These are phyloP conservation scores for Cyclotella distinguenda DNA, from an alignment of 108 stramenopile species.

Conservation along the genomic window DNA sequence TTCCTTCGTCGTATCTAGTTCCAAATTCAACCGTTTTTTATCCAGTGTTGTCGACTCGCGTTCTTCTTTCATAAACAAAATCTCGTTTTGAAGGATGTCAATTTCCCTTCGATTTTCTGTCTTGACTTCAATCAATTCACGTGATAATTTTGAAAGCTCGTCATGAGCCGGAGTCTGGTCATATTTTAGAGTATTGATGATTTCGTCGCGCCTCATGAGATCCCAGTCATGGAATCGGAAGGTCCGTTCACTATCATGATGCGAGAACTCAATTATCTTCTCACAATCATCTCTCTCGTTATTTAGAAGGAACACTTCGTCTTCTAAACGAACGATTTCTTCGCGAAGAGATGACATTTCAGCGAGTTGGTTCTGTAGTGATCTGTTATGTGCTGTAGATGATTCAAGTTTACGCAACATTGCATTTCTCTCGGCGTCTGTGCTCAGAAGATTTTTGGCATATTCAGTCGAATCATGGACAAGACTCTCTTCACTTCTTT, in stretches of 20 bases:
- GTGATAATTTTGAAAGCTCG: neutral
- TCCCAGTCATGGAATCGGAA: constrained; percentile 7
- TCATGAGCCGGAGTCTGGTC: neutral
- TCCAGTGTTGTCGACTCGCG: neutral
- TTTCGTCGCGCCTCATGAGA: neutral
- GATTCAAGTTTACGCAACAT: constrained; percentile 3
- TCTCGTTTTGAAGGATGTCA: neutral
- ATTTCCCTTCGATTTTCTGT: neutral
- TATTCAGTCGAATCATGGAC: constrained; percentile 11
- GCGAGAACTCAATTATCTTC: neutral
- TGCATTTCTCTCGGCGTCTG: neutral
- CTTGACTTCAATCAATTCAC: neutral
- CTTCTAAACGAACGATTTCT: constrained; percentile 10
- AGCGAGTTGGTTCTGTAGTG: neutral
- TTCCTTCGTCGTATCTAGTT: neutral
- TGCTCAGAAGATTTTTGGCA: neutral
- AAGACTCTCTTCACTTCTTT: constrained; percentile 2
- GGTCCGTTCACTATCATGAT: constrained; percentile 13
- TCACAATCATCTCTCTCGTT: constrained; percentile 1
- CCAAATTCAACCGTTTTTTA: neutral
- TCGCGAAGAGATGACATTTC: constrained; percentile 1
- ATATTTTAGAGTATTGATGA: constrained; percentile 4
- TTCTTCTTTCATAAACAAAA: neutral
- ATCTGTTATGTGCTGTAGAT: constrained; percentile 1
- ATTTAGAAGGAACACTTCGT: constrained; percentile 11